Evolutionary conservation across 2,329 filamentous ascomycete species (phyloP), one percentile per base, ranked within the genome.

Genomic region (Sporothrix variecibatus): DNA sequence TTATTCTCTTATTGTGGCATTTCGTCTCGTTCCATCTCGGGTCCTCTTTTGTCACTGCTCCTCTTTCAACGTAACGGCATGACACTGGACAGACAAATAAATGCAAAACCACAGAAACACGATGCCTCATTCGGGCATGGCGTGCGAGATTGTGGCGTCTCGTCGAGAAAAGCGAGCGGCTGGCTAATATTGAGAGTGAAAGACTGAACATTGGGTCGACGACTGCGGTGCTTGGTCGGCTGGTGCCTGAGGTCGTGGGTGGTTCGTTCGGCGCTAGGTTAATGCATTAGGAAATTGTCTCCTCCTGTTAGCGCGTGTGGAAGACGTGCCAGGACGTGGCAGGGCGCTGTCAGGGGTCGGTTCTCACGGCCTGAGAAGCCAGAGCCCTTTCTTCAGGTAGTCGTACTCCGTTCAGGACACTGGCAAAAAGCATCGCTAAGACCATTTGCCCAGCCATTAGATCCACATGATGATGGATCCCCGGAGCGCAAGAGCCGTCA

Each of bases 261-360:
- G n/a, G n/a, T n/a, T n/a, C n/a, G n/a, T n/a, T n/a, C 28, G 11
- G 67, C 67, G 67, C 67, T 70, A 70, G 67, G 60, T 28, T 20
- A 12, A 40, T 70, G 67, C 67, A 70, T 40, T 40, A 56, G 67
- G 49, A 70, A 70, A 70, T 70, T 70, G 67, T 23, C 40, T 26
- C 65, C 56, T 12, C 17, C 15, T 4, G 17, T 31, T 51, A 69
- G 65, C 43, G 43, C 65, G 40, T 28, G 23, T 34, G 15, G 20
- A 60, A 8, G 20, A 34, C n/a, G 34, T 34, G 34, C 53, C n/a
- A 23, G n/a, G 11, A 26, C 26, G 56, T 53, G 49, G 6, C 49
- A 53, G 20, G 49, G 17, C 40, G 40, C 40, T 43, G 40, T 43
- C 40, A 43, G 31, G 60, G 60, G 60, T 12, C 60, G 34, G 60